Evolutionary conservation across 2,329 filamentous ascomycete species (phyloP).

Genomic region (Conoideocrella luteorostrata): DNA sequence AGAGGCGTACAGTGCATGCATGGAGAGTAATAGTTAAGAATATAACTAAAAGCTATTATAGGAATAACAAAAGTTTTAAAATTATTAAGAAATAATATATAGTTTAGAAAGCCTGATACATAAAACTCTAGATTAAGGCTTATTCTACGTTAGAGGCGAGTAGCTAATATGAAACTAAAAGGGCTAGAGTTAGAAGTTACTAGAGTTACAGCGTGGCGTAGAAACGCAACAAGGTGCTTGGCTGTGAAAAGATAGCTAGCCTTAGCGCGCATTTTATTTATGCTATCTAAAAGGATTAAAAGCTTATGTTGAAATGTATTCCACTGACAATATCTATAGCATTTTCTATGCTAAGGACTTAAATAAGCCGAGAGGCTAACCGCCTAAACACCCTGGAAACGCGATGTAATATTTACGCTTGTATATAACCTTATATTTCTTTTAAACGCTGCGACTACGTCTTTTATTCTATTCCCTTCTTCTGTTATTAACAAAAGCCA

Average conservation of each 20-base stretch:
- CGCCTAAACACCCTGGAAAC: not conserved
- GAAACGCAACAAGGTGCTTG: slow-evolving; percentile 9
- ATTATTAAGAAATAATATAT: slow-evolving; percentile 5
- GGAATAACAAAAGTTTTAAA: slow-evolving; percentile 10
- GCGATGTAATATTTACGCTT: not conserved
- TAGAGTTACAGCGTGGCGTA: slow-evolving; percentile 6
- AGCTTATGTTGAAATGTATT: not conserved
- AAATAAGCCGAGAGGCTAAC: not conserved
- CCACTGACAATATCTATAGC: not conserved
- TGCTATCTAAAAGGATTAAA: not conserved
- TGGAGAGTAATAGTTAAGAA: slow-evolving; percentile 14
- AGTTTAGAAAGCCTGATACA: slow-evolving; percentile 9
- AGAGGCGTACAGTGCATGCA: slow-evolving; percentile 13
- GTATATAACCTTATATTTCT: not conserved
- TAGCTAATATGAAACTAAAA: slow-evolving; percentile 11
- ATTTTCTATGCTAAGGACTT: not conserved
- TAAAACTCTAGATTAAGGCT: slow-evolving; percentile 8
- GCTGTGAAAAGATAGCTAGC: slow-evolving; percentile 6
- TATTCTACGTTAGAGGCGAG: slow-evolving; percentile 7
- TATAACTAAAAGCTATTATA: slow-evolving; percentile 12
- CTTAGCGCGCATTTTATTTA: not conserved
- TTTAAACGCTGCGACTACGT: not conserved
- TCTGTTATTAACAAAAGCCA: slow-evolving; percentile 3
- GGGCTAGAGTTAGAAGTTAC: slow-evolving; percentile 1
- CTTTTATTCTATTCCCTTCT: not conserved